Conservation (phyloP, 768 basidiomycete genomes). For the Termitomyces sp. region DNA sequence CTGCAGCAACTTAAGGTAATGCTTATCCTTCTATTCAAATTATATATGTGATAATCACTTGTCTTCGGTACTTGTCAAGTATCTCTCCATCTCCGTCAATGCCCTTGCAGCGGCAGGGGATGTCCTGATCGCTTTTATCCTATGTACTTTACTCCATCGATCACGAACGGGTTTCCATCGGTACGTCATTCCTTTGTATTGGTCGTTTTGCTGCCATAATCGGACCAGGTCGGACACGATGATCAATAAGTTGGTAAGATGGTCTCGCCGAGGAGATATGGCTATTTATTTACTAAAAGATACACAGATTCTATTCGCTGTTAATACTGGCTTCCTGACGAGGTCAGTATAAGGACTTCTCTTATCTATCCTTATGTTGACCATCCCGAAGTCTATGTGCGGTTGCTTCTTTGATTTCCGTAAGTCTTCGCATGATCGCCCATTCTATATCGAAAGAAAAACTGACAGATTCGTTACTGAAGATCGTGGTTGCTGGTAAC, state of each 20-base stretch:
- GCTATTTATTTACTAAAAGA: not conserved
- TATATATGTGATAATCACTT: not conserved
- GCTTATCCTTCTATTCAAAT: not conserved
- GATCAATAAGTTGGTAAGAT: conserved; percentile 36
- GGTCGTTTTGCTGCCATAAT: not conserved
- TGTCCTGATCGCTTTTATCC: conserved; percentile 35
- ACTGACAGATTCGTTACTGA: not conserved
- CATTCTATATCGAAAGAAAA: not conserved
- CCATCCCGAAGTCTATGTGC: conserved; percentile 39
- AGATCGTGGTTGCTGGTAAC: conserved; percentile 42
- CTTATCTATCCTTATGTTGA: conserved; percentile 7
- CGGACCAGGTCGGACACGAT: conserved; percentile 36
- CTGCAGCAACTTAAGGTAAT: conserved; percentile 30
- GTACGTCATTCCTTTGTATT: conserved; percentile 16
- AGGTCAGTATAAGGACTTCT: conserved; percentile 16
- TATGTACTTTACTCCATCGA: conserved; percentile 34
- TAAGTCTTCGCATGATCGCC: conserved; percentile 17
- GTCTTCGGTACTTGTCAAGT: conserved; percentile 14
- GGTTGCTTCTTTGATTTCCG: conserved; percentile 47
- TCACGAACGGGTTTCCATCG: conserved; percentile 45
- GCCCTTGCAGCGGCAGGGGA: conserved; percentile 40
- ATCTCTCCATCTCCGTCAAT: conserved; percentile 38
- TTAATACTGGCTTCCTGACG: conserved; percentile 36
- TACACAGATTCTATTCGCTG: conserved; percentile 35
- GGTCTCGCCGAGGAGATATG: not conserved